Conservation (phyloP, 139 green algal genomes). For the Chlamydomonas urium region DNA sequence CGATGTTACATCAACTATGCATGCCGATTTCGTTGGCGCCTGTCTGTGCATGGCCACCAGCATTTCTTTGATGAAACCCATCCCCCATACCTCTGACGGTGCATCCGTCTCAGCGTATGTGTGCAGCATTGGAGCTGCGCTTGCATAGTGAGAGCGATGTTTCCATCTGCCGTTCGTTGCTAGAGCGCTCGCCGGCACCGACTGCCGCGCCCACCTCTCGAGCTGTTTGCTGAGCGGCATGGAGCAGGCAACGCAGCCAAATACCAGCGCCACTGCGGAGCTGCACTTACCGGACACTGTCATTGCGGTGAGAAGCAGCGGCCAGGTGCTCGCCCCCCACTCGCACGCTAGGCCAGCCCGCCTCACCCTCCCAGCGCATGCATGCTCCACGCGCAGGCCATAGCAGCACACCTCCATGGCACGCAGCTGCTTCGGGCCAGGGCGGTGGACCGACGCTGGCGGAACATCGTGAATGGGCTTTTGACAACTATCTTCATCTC, state of each 20-base stretch:
- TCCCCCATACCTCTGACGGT: too few species aligned
- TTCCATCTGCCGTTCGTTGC: too few species aligned
- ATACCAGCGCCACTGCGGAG: neutral
- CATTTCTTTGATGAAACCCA: too few species aligned
- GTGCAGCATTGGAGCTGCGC: neutral
- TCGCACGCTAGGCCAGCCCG: neutral
- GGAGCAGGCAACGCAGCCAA: neutral
- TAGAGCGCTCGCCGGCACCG: neutral
- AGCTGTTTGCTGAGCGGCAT: neutral
- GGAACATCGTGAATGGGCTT: neutral
- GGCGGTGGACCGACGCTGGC: conserved; percentile 12
- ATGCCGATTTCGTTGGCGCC: too few species aligned
- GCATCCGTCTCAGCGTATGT: neutral
- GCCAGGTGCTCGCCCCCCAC: neutral
- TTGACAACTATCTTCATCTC: conserved; percentile 6
- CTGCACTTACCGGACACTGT: neutral
- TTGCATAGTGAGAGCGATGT: too few species aligned
- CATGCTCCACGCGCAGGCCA: neutral
- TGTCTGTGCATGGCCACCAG: too few species aligned
- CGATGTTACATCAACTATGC: too few species aligned
- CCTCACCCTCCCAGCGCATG: neutral
- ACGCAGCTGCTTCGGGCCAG: conserved; percentile 1
- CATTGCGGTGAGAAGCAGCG: neutral
- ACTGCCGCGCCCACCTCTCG: too few species aligned
- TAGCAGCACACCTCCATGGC: neutral